Evolutionary conservation across 176 grass and related monocot species (phyloP).

Genomic region (Chloris gayana): DNA sequence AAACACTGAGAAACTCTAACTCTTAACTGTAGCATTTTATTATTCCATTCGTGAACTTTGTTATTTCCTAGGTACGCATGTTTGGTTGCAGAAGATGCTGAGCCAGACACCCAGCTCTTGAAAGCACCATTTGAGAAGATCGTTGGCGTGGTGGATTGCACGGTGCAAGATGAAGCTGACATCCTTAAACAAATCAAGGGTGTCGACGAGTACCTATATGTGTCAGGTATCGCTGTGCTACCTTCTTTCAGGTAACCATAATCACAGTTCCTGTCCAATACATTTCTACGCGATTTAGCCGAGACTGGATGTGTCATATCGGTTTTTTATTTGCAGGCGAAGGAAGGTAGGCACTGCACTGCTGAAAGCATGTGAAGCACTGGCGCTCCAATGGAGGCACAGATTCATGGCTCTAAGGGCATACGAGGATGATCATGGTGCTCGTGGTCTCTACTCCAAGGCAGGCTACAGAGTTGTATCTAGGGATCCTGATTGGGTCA

Average conservation of each 20-base stretch:
- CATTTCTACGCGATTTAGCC: background rate
- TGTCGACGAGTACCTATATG: slow-evolving; percentile 63
- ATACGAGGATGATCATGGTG: slow-evolving; percentile 67
- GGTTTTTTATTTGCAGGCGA: slow-evolving; percentile 44
- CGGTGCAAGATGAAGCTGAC: slow-evolving; percentile 66
- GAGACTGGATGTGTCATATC: background rate
- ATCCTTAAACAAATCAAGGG: slow-evolving; percentile 61
- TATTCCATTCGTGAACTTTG: background rate
- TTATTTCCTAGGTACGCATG: slow-evolving; percentile 72
- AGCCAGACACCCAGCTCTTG: background rate
- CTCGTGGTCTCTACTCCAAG: slow-evolving; percentile 69
- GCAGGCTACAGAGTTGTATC: slow-evolving; percentile 64
- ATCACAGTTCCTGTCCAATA: background rate
- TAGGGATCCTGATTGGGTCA: slow-evolving; percentile 70
- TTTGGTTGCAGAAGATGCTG: slow-evolving; percentile 78
- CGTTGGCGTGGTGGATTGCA: slow-evolving; percentile 77
- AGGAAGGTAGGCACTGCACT: slow-evolving; percentile 78
- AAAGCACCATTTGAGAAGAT: slow-evolving; percentile 53
- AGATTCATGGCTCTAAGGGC: slow-evolving; percentile 68
- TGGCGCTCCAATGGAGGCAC: slow-evolving; percentile 66
- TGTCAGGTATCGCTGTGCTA: slow-evolving; percentile 90
- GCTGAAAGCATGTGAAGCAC: slow-evolving; percentile 69
- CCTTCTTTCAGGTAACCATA: slow-evolving; percentile 63
- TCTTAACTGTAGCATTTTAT: background rate
- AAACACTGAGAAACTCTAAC: background rate